These are phyloP conservation scores for Chrysosporium keratinophilum DNA, from an alignment of 2,329 filamentous ascomycete genomes.

Conservation along the genomic window DNA sequence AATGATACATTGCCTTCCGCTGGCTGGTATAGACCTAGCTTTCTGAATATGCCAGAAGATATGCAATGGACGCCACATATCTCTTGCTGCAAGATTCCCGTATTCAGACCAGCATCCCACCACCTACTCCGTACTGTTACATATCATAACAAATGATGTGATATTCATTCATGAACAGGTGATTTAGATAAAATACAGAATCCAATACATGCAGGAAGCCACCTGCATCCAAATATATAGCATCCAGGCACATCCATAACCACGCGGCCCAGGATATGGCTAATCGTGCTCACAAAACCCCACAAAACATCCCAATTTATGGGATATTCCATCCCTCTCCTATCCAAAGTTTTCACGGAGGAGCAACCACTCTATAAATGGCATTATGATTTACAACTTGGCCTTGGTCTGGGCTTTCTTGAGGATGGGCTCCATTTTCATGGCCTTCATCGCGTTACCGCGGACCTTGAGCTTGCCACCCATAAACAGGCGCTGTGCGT, in stretches of 20 bases:
- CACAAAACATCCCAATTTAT: neutral
- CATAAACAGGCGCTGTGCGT: slow-evolving; percentile 95
- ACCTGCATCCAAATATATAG: neutral
- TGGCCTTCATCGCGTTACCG: slow-evolving; percentile 96
- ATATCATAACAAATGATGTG: too few species aligned
- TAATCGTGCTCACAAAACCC: neutral
- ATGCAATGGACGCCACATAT: too few species aligned
- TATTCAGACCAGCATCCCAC: too few species aligned
- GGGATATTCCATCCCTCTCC: too few species aligned
- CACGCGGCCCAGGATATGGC: neutral
- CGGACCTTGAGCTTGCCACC: slow-evolving; percentile 96
- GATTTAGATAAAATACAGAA: neutral
- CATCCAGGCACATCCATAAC: neutral
- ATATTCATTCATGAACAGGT: too few species aligned
- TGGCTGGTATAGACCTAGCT: too few species aligned
- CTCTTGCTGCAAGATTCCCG: too few species aligned
- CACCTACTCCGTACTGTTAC: too few species aligned
- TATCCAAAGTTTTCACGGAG: too few species aligned
- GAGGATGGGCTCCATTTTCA: slow-evolving; percentile 85
- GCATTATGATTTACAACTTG: slow-evolving; percentile 56
- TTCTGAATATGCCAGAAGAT: too few species aligned
- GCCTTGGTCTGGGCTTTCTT: slow-evolving; percentile 77
- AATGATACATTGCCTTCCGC: too few species aligned
- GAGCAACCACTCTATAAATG: neutral
- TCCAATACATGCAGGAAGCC: neutral